Conservation (phyloP, 305 asterid genomes). For the Salvia sclarea region DNA sequence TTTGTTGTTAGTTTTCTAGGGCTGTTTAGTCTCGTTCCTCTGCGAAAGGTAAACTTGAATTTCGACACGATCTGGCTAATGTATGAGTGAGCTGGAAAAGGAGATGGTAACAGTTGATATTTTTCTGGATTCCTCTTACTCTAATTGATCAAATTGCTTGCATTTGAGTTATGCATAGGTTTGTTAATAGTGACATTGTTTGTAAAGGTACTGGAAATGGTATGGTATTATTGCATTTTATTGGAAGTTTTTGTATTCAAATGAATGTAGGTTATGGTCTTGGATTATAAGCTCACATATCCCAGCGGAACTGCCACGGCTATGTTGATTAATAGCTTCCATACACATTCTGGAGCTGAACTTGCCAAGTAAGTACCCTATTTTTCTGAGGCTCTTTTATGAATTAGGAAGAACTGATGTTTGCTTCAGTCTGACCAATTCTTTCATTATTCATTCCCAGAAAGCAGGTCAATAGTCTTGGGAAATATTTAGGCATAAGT, state of each 20-base stretch:
- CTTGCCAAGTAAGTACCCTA: slow-evolving; percentile 65
- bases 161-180: slow-evolving; percentile 18
- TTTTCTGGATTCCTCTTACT: background rate
- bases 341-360: slow-evolving; percentile 93
- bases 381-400: background rate
- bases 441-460: slow-evolving; percentile 46
- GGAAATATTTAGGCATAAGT: slow-evolving; percentile 90
- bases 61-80: background rate
- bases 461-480: slow-evolving; percentile 83
- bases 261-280: slow-evolving; percentile 75
- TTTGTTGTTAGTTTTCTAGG: slow-evolving; percentile 91
- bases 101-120: slow-evolving; percentile 7
- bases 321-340: slow-evolving; percentile 94
- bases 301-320: slow-evolving; percentile 99
- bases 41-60: slow-evolving; percentile 82
- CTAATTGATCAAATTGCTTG: background rate
- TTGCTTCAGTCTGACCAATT: slow-evolving; percentile 11
- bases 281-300: slow-evolving; percentile 81
- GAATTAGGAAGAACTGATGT: slow-evolving; percentile 10
- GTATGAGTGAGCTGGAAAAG: background rate
- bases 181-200: slow-evolving; percentile 21
- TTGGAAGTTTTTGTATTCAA: slow-evolving; percentile 8
- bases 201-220: slow-evolving; percentile 2
- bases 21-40: slow-evolving; percentile 92
- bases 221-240: background rate